Evolutionary conservation across 108 stramenopile species (phyloP).

Genomic region (Fistulifera pelliculosa): DNA sequence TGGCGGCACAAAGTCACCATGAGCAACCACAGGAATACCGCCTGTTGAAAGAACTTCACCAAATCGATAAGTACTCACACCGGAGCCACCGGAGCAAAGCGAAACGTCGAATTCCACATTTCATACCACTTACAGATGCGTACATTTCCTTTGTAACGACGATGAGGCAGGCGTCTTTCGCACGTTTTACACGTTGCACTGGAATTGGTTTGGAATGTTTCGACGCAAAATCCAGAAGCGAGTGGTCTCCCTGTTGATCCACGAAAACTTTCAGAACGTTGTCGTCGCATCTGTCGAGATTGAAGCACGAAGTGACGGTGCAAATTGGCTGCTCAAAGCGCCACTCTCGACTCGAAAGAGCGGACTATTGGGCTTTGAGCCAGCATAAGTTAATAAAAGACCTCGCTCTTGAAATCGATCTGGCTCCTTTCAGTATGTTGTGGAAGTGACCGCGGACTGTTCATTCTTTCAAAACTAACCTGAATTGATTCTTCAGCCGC

Average conservation of each 20-base stretch:
- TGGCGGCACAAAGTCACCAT: slow-evolving; percentile 11
- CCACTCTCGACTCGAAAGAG: not conserved
- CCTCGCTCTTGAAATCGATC: too few species aligned
- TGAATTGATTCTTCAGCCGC: not conserved
- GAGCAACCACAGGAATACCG: slow-evolving; percentile 14
- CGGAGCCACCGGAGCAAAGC: slow-evolving; percentile 24
- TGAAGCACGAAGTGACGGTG: not conserved
- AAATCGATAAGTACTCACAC: slow-evolving; percentile 22
- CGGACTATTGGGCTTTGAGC: not conserved
- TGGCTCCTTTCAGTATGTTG: too few species aligned
- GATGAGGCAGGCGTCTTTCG: slow-evolving; percentile 9
- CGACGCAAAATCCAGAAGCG: not conserved
- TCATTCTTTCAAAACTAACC: slow-evolving; percentile 50
- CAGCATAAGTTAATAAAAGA: too few species aligned
- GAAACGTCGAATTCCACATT: slow-evolving; percentile 18
- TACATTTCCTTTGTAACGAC: slow-evolving; percentile 1
- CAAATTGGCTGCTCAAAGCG: not conserved
- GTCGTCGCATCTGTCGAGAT: not conserved
- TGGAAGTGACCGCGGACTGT: slow-evolving; percentile 12
- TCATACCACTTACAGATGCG: not conserved
- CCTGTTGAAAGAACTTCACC: slow-evolving; percentile 22
- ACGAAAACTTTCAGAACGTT: not conserved
- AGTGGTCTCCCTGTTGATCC: not conserved
- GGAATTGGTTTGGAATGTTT: slow-evolving; percentile 4
- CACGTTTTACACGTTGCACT: not conserved